These are phyloP conservation scores for Pseudogymnoascus sp. DNA, from an alignment of 2,329 filamentous ascomycete genomes.

Conservation along the genomic window DNA sequence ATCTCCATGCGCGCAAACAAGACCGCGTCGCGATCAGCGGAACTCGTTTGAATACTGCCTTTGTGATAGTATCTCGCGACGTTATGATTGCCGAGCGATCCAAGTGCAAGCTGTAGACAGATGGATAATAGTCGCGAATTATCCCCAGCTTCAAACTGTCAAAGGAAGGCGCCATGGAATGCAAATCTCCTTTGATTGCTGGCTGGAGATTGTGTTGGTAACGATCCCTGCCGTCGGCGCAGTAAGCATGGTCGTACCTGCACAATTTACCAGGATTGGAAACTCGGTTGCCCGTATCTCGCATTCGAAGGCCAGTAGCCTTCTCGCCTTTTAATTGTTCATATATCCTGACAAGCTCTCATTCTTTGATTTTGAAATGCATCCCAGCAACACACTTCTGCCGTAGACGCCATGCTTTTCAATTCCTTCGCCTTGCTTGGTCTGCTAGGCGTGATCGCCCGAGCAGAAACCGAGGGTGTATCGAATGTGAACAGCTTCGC, in stretches of 20 bases:
- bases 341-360: background rate
- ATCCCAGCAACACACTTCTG: background rate
- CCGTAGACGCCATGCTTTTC: background rate
- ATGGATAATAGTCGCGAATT: too few species aligned
- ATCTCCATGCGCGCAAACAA: background rate
- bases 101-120: too few species aligned
- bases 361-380: background rate
- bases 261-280: background rate
- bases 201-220: background rate
- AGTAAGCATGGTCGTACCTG: background rate
- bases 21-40: background rate
- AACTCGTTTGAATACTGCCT: background rate
- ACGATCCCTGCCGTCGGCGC: background rate
- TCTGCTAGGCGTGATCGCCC: background rate
- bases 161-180: background rate
- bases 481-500: background rate
- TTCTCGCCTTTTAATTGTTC: background rate
- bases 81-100: background rate
- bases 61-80: background rate
- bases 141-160: background rate
- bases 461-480: background rate
- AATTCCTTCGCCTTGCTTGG: conserved; percentile 2
- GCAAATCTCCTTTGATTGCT: background rate
- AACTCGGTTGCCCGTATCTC: background rate
- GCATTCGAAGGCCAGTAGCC: background rate